These are phyloP conservation scores for Clitoria ternatea DNA, from an alignment of 306 rosid genomes.

Conservation along the genomic window DNA sequence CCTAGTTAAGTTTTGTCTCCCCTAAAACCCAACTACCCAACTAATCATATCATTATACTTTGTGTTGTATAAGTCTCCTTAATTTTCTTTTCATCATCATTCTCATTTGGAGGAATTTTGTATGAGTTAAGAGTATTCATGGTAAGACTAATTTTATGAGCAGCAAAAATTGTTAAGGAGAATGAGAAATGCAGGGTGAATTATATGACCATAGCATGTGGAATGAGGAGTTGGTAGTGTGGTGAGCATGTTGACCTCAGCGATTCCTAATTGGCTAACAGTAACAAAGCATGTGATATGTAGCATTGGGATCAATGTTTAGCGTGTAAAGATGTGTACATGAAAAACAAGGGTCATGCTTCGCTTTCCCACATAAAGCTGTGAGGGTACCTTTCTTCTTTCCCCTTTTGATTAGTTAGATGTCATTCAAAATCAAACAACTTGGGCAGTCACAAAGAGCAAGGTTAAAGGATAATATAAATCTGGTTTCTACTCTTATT, in stretches of 20 bases:
- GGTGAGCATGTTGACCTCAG: not conserved
- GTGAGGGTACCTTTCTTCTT: not conserved
- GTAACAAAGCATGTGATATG: not conserved
- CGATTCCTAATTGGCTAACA: not conserved
- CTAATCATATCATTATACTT: not conserved
- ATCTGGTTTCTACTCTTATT: not conserved
- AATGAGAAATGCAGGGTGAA: no score
- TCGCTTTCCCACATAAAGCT: constrained; percentile 5
- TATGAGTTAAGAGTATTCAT: no score
- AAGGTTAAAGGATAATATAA: not conserved
- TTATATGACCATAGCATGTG: not conserved
- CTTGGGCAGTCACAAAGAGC: not conserved
- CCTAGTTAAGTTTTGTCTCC: not conserved
- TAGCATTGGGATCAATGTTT: constrained; percentile 5
- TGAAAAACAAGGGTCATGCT: constrained; percentile 15
- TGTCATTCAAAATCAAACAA: not conserved
- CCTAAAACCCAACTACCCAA: not conserved
- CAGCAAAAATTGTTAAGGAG: no score
- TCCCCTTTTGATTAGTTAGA: not conserved
- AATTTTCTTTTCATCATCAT: not conserved
- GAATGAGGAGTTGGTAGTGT: not conserved
- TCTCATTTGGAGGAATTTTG: no score
- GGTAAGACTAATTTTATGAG: no score
- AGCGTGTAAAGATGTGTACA: not conserved
- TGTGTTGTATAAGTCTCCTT: not conserved